A percentile compares a stretch with the other conserved stretches of the same genome.
phyloP scores from a whole-genome alignment of 2,329 filamentous ascomycete genomes.

The Penicillium polonicum region DNA sequence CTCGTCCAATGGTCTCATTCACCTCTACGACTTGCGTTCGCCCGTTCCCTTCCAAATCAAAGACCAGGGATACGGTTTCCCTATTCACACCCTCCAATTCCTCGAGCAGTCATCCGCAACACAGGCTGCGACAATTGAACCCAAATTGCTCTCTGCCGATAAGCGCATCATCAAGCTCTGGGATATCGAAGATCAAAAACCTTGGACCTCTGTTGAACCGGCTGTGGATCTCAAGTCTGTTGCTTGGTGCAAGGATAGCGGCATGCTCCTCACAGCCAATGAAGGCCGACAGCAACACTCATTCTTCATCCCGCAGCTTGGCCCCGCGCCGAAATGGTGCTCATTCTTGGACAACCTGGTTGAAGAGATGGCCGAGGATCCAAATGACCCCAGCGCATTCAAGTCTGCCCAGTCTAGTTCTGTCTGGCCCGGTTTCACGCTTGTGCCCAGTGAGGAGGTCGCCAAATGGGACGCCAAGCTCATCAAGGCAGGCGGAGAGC shows the following conservation, averaged over 20 bases:
- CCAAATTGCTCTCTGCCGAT: constrained; percentile 86
- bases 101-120: constrained; percentile 65
- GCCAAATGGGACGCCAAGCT: constrained; percentile 64
- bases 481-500: constrained; percentile 35
- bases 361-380: constrained; percentile 93
- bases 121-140: constrained; percentile 64
- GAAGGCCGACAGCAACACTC: constrained; percentile 93
- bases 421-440: constrained; percentile 99
- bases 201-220: constrained; percentile 95
- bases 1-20: constrained; percentile 81
- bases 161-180: constrained; percentile 97
- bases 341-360: constrained; percentile 96
- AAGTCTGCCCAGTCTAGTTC: constrained; percentile 56
- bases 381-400: constrained; percentile 60
- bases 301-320: constrained; percentile 91
- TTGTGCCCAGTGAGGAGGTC: constrained; percentile 84
- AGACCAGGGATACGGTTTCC: constrained; percentile 92
- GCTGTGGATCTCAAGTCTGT: constrained; percentile 93
- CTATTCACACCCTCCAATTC: constrained; percentile 79
- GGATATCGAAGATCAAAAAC: constrained; percentile 76
- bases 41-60: constrained; percentile 83
- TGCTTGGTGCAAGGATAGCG: constrained; percentile 85
- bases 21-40: constrained; percentile 88
- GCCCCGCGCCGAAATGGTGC: constrained; percentile 92
- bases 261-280: constrained; percentile 95